Evolutionary conservation across 305 asterid species (phyloP).

Genomic region (Withania somnifera): DNA sequence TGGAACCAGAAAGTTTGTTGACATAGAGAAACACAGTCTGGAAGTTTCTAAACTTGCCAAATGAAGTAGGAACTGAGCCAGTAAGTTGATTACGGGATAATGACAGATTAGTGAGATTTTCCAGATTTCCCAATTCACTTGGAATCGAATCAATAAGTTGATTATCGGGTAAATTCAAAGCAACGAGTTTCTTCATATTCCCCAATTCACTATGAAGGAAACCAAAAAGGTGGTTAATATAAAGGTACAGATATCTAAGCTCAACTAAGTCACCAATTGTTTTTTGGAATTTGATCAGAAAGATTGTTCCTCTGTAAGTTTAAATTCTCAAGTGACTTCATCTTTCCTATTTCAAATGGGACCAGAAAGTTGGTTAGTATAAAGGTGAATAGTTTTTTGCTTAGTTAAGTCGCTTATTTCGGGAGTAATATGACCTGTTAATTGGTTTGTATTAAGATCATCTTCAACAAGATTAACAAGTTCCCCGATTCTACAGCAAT

Average conservation of each 20-base stretch:
- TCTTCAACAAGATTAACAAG: too few relatives aligned
- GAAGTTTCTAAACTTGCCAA: too few relatives aligned
- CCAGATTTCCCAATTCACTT: not conserved
- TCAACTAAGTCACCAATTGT: not conserved
- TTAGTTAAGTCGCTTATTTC: not conserved
- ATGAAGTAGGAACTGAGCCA: not conserved
- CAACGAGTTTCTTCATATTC: not conserved
- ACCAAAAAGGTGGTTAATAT: not conserved
- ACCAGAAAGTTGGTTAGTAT: too few relatives aligned
- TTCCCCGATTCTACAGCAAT: too few relatives aligned
- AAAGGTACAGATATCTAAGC: not conserved
- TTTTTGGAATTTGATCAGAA: not conserved
- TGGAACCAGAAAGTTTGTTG: constrained; percentile 4
- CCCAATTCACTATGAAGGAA: constrained; percentile 3
- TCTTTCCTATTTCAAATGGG: not conserved
- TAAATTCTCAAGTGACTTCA: not conserved
- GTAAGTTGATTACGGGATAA: not conserved
- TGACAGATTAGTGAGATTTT: not conserved
- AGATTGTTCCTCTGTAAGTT: not conserved
- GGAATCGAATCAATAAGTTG: not conserved
- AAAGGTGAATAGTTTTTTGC: not conserved
- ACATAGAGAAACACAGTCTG: too few relatives aligned
- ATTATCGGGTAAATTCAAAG: not conserved
- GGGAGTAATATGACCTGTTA: too few relatives aligned
- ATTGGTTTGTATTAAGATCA: too few relatives aligned